A percentile compares a stretch with the other conserved stretches of the same genome.
phyloP scores from a whole-genome alignment of 2,329 filamentous ascomycete species.

The Huntiella omanensis region DNA sequence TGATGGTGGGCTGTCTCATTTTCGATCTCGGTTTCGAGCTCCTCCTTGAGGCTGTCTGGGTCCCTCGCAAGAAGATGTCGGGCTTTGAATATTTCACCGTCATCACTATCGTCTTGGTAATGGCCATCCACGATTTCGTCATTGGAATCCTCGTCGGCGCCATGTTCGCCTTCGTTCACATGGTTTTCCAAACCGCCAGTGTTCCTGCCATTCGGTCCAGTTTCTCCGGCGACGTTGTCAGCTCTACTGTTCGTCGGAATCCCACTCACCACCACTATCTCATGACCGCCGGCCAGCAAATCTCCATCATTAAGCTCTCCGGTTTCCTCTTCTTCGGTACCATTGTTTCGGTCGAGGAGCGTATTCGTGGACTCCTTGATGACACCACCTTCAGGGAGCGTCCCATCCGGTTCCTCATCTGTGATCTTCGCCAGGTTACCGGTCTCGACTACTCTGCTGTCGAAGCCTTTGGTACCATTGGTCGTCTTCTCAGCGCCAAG shows the following conservation, averaged over 20 bases:
- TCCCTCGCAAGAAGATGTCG: slow-evolving; percentile 76
- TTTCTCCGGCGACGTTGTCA: slow-evolving; percentile 77
- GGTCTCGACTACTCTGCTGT: slow-evolving; percentile 92
- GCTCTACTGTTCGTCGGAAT: slow-evolving; percentile 82
- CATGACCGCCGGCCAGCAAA: slow-evolving; percentile 68
- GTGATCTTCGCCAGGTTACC: slow-evolving; percentile 77
- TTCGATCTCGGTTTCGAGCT: slow-evolving; percentile 90
- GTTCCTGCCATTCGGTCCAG: slow-evolving; percentile 75
- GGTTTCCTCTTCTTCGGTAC: slow-evolving; percentile 98
- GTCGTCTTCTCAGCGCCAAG: slow-evolving; percentile 59
- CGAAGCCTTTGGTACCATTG: slow-evolving; percentile 86
- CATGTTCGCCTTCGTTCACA: slow-evolving; percentile 72
- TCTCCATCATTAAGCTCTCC: slow-evolving; percentile 75
- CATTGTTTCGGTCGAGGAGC: slow-evolving; percentile 84
- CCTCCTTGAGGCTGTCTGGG: slow-evolving; percentile 70
- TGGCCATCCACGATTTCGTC: slow-evolving; percentile 95
- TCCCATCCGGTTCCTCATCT: slow-evolving; percentile 74
- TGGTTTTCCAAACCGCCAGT: slow-evolving; percentile 78
- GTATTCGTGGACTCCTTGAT: slow-evolving; percentile 63
- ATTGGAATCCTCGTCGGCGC: slow-evolving; percentile 86
- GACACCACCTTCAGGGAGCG: slow-evolving; percentile 59
- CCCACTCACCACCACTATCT: slow-evolving; percentile 77
- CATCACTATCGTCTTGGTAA: slow-evolving; percentile 74
- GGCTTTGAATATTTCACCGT: slow-evolving; percentile 78
- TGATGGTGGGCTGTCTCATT: slow-evolving; percentile 90